Conservation (phyloP, 2,329 filamentous ascomycete genomes). For the Nannizziopsis barbatae region DNA sequence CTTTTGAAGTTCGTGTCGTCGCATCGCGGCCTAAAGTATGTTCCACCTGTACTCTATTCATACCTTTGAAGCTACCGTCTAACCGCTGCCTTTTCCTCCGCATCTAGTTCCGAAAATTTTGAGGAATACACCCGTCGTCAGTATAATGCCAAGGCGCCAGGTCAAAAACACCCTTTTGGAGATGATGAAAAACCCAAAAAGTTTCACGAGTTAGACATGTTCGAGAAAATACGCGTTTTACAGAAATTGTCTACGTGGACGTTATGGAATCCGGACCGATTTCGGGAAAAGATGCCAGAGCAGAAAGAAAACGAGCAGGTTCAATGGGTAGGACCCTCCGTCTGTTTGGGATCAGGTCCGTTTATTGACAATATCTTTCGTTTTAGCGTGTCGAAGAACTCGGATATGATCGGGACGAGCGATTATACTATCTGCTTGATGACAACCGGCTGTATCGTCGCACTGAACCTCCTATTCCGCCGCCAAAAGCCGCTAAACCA, state of each 20-base stretch:
- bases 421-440: conserved; percentile 80
- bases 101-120: conserved; percentile 64
- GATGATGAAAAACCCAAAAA: conserved; percentile 58
- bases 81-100: conserved; percentile 12
- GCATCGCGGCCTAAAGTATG: conserved; percentile 81
- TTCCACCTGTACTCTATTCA: conserved; percentile 16
- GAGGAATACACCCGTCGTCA: conserved; percentile 88
- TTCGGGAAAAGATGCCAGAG: conserved; percentile 77
- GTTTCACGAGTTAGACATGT: conserved; percentile 72
- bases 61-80: background rate
- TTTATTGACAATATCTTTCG: background rate
- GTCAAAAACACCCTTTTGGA: conserved; percentile 66
- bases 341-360: background rate
- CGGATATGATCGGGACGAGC: conserved; percentile 80
- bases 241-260: conserved; percentile 86
- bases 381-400: conserved; percentile 36
- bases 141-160: conserved; percentile 67
- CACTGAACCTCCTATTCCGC: conserved; percentile 58
- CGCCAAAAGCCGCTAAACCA: conserved; percentile 44
- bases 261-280: conserved; percentile 72
- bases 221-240: conserved; percentile 65
- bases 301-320: conserved; percentile 70
- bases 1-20: conserved; percentile 89
- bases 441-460: conserved; percentile 86
- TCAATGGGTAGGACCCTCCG: conserved; percentile 55